A percentile compares a stretch with the other conserved stretches of the same genome.
phyloP scores from a whole-genome alignment of 768 basidiomycete species.

The Strobilomyces confusus region DNA sequence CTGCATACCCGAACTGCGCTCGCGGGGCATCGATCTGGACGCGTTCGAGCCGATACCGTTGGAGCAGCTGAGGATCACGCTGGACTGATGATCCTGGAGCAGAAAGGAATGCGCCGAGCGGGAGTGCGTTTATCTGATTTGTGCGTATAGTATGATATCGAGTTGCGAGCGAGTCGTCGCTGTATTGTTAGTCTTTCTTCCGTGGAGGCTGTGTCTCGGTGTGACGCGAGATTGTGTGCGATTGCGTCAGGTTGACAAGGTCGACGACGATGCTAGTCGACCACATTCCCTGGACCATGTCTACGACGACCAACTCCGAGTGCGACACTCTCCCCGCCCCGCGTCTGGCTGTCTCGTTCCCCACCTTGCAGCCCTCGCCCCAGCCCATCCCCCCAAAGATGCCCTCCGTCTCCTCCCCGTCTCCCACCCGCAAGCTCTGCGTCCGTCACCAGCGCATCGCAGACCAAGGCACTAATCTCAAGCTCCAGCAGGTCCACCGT shows the following conservation, averaged over 20 bases:
- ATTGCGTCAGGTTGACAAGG: constrained; percentile 15
- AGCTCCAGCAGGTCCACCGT: constrained; percentile 73
- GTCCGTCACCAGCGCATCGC: constrained; percentile 95
- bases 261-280: background rate
- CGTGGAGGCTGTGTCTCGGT: constrained; percentile 20
- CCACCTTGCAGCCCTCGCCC: constrained; percentile 2
- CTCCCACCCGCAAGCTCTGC: constrained; percentile 68
- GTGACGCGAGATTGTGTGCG: constrained; percentile 29
- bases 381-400: background rate
- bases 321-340: constrained; percentile 74
- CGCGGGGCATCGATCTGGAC: constrained; percentile 81
- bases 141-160: constrained; percentile 36
- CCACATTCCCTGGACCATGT: background rate
- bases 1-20: constrained; percentile 85
- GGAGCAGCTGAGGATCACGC: constrained; percentile 89
- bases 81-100: constrained; percentile 61
- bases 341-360: constrained; percentile 37
- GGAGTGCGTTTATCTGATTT: constrained; percentile 28
- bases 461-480: constrained; percentile 89
- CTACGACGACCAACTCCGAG: constrained; percentile 20
- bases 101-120: constrained; percentile 23
- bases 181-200: constrained; percentile 24
- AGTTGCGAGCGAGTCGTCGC: constrained; percentile 29
- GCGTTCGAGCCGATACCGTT: constrained; percentile 96
- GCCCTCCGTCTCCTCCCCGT: constrained; percentile 21